Conservation (phyloP, 148 eudicot genomes). For the Rhododendron kiyosumense region DNA sequence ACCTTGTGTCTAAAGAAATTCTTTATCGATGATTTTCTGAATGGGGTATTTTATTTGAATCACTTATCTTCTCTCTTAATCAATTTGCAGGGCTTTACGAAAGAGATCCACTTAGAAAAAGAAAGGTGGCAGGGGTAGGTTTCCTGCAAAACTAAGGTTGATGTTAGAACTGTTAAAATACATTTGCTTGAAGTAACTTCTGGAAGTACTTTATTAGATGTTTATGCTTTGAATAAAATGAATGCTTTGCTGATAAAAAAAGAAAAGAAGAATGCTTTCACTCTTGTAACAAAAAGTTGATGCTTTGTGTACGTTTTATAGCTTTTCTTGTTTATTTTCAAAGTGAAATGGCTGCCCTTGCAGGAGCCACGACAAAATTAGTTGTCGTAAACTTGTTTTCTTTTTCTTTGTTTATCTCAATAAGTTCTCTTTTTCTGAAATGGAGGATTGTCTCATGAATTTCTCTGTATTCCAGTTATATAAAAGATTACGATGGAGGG, state of each 20-base stretch:
- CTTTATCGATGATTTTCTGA: neutral
- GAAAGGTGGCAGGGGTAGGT: conserved; percentile 96
- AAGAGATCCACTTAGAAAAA: conserved; percentile 87
- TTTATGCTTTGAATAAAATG: neutral
- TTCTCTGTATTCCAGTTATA: conserved; percentile 46
- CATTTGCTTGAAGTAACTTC: conserved; percentile 1
- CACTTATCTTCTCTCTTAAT: neutral
- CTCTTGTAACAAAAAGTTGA: neutral
- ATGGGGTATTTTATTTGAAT: neutral
- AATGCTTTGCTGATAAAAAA: neutral
- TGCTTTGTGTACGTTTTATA: neutral
- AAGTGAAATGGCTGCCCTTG: neutral
- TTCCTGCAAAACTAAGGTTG: neutral
- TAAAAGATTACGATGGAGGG: conserved; percentile 98
- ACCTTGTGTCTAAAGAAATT: neutral
- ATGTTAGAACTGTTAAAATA: neutral
- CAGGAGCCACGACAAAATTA: neutral
- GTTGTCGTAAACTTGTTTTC: neutral
- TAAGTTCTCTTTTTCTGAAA: neutral
- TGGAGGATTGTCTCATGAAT: neutral
- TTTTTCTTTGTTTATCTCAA: neutral
- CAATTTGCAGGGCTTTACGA: conserved; percentile 79
- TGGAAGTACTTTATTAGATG: neutral
- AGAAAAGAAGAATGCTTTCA: neutral
- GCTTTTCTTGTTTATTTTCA: neutral